Evolutionary conservation across 352 stramenopile species (phyloP), one percentile per base, ranked within the genome.

Genomic region (Blastocystis sp.): DNA sequence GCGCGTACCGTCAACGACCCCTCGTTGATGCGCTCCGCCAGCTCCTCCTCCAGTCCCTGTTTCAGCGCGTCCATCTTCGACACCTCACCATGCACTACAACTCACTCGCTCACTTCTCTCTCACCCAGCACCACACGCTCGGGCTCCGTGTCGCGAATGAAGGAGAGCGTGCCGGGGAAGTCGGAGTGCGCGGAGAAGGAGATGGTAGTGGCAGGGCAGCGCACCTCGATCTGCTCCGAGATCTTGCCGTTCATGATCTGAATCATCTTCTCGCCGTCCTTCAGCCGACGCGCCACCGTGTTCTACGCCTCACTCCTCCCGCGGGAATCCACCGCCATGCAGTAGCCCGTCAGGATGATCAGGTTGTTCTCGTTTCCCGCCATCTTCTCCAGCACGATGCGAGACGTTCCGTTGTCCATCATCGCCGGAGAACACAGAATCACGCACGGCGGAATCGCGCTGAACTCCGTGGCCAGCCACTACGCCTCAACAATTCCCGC

Each of bases 391-490:
- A 99, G 98, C 0, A 99, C 91, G 89, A 98, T 93, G 21, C 97
- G 93, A 11, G 93, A 98, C 0, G 98, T 96, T 87, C 97, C 97
- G 80, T 92, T 97, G 89, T 99, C 96, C 21, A 99, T 91, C 95
- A 99, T 99, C 89, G 96, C 96, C 1, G 97, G 97, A 91, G 94
- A 97, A 9, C 96, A 96, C 93, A 99, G 97, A 10, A 99, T 97
- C 0, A 99, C 97, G 48, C 74, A 84, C 4, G 74, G 74, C 38
- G 56, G 61, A 59, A 84, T 28, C 38, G 65, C 52, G n/a, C 34
- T 67, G 9, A 66, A 69, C 38, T 84, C 60, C 0, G 17, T 34
- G 17, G 21, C 23, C 3, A 84, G 52, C 74, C 56, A 69, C 61
- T 69, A 48, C 23, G 1, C 43, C 10, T 48, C 10, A 45, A 21